Conservation (phyloP, 306 rosid genomes). For the Corylus heterophylla region DNA sequence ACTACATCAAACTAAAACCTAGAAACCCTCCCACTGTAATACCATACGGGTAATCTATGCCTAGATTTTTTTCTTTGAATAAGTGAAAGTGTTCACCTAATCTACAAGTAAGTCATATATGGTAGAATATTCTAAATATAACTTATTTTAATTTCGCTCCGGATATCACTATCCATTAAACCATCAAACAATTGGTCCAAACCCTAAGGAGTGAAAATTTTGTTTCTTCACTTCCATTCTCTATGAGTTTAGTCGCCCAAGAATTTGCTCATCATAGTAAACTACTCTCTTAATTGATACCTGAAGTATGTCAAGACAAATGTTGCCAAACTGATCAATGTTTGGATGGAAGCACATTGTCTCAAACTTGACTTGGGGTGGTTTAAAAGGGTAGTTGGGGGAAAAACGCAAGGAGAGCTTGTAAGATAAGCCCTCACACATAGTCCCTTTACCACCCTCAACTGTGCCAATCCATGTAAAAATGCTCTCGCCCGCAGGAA, state of each 20-base stretch:
- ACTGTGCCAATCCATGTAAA: slow-evolving; percentile 94
- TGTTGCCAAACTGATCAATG: slow-evolving; percentile 95
- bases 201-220: not conserved
- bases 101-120: too few species aligned
- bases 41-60: not conserved
- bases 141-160: not conserved
- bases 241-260: not conserved
- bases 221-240: not conserved
- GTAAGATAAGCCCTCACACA: slow-evolving; percentile 87
- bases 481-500: slow-evolving; percentile 88
- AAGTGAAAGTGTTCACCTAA: not conserved
- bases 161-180: not conserved
- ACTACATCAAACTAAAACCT: too few species aligned
- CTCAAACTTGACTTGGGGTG: slow-evolving; percentile 92
- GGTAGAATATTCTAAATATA: too few species aligned
- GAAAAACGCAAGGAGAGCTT: slow-evolving; percentile 90
- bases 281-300: slow-evolving; percentile 36
- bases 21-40: not conserved
- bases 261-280: not conserved
- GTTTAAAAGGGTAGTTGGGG: slow-evolving; percentile 89
- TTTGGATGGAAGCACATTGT: slow-evolving; percentile 96
- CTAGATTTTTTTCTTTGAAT: not conserved
- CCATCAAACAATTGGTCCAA: slow-evolving; percentile 13
- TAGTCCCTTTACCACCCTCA: slow-evolving; percentile 94
- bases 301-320: slow-evolving; percentile 98